Evolutionary conservation across 2,329 filamentous ascomycete species (phyloP), one percentile per base, ranked within the genome.

Genomic region (Colletotrichum tanaceti): DNA sequence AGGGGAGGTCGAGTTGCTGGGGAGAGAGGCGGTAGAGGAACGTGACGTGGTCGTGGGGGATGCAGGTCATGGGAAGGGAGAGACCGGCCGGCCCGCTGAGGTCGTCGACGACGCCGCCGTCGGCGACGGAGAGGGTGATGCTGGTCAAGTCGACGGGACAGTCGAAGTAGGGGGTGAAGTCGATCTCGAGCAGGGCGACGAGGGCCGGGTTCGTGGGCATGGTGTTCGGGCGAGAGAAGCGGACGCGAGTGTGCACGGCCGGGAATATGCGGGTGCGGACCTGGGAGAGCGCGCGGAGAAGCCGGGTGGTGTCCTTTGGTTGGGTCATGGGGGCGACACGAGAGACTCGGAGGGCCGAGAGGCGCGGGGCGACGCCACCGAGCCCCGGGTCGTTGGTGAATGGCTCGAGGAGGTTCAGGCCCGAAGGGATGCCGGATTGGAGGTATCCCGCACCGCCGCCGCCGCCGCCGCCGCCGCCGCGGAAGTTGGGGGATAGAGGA

Each of bases 331-430:
- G 92, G 7, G 90, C 88, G 5, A 94, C 91, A 70, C 91, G 88
- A 49, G 90, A 93, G 41, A 95, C 91, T 55, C 92, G 85, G 69
- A 91, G 83, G 5, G 92, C 91, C 11, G 92, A 93, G 2, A 96
- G 83, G 38, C 87, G 87, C 54, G 92, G 91, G 72, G 85, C 84
- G 32, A 88, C 80, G 43, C 89, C 88, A 18, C 81, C 82, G 20
- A 93, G 81, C 32, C 85, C 85, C 24, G 89, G 87, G 74, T 94
- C 92, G 70, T 83, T 83, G 60, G 86, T 84, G 70, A 95, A 92
- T 3, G 92, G 86, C 75, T 92, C 90, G 16, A 96, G 86, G n/a
- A 95, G 82, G 76, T 95, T 96, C 71, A 93, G 83, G 1, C 91
- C 90, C 7, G 90, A 86, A 0, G 92, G 89, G 32, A 90, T 79